phyloP scores from a whole-genome alignment of 2,329 filamentous ascomycete genomes.

The Cephalotrichum gorgonifer region DNA sequence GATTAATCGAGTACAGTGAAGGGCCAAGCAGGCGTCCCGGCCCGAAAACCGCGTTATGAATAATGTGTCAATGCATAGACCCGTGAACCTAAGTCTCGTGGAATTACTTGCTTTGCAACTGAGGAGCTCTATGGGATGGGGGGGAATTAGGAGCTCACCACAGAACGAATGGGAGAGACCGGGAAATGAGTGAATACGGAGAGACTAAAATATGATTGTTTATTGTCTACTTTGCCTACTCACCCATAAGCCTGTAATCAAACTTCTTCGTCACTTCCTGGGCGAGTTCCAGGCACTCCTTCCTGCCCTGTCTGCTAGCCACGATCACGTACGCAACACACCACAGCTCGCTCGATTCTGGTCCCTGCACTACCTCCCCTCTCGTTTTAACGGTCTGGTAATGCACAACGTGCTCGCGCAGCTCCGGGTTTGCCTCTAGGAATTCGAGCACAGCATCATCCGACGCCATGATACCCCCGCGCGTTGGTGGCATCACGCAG shows the following conservation, averaged over 20 bases:
- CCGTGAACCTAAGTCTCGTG: too few species aligned
- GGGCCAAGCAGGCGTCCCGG: too few species aligned
- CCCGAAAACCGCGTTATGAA: too few species aligned
- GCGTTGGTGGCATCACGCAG: conserved; percentile 8
- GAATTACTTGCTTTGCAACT: too few species aligned
- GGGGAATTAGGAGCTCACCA: too few species aligned
- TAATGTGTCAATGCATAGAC: too few species aligned
- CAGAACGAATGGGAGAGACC: too few species aligned
- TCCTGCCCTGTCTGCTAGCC: conserved; percentile 6
- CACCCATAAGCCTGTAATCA: conserved; percentile 4
- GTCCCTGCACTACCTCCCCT: conserved; percentile 7
- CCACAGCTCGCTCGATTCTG: conserved; percentile 9
- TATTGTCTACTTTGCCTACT: not conserved
- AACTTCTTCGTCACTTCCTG: conserved; percentile 6
- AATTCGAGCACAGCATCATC: conserved; percentile 7
- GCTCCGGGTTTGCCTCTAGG: conserved; percentile 5
- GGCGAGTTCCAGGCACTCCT: conserved; percentile 6
- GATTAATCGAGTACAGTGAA: too few species aligned
- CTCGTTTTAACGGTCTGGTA: conserved; percentile 9
- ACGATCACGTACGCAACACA: conserved; percentile 6
- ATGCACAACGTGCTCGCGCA: conserved; percentile 7
- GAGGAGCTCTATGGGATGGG: too few species aligned
- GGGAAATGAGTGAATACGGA: too few species aligned
- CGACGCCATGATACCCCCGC: conserved; percentile 8
- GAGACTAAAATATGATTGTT: too few species aligned